Conservation (phyloP, 1,284 basidiomycete species). For the Microbotryum saponariae region DNA sequence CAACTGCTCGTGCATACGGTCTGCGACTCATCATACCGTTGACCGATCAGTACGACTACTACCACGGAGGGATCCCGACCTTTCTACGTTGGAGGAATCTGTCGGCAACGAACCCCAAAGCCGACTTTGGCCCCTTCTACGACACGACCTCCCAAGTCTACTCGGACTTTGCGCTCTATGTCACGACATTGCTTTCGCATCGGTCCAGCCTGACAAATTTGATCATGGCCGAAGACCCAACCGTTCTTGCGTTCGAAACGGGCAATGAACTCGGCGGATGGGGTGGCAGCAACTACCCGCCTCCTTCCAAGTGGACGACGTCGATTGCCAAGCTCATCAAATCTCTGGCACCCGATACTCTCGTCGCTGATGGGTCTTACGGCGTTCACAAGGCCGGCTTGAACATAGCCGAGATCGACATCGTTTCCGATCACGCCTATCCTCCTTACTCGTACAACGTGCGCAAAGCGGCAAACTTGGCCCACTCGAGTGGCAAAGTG, state of each 20-base stretch:
- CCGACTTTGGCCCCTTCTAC: slow-evolving; percentile 28
- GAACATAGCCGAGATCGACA: slow-evolving; percentile 20
- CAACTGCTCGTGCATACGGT: slow-evolving; percentile 33
- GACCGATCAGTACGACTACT: slow-evolving; percentile 39
- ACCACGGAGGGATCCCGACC: slow-evolving; percentile 33
- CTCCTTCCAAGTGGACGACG: slow-evolving; percentile 40
- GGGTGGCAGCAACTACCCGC: slow-evolving; percentile 30
- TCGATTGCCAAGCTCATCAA: slow-evolving; percentile 40
- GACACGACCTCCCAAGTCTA: slow-evolving; percentile 14
- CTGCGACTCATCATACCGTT: slow-evolving; percentile 42
- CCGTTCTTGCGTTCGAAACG: slow-evolving; percentile 40
- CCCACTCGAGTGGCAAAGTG: slow-evolving; percentile 13
- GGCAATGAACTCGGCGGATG: slow-evolving; percentile 42
- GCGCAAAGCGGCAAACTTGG: slow-evolving; percentile 6
- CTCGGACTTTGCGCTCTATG: slow-evolving; percentile 27
- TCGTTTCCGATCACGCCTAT: slow-evolving; percentile 36
- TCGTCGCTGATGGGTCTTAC: slow-evolving; percentile 35
- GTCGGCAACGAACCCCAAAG: slow-evolving; percentile 4
- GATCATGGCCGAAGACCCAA: slow-evolving; percentile 24
- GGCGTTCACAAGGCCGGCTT: slow-evolving; percentile 28
- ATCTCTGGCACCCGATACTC: slow-evolving; percentile 39
- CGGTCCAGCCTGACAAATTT: slow-evolving; percentile 24
- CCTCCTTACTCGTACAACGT: slow-evolving; percentile 25
- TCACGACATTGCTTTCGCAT: slow-evolving; percentile 25
- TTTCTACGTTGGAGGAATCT: slow-evolving; percentile 35